A percentile compares a stretch with the other conserved stretches of the same genome.
Evolutionary conservation across 1,284 basidiomycete genomes (phyloP).

Genomic region (Ceratobasidium sp.): DNA sequence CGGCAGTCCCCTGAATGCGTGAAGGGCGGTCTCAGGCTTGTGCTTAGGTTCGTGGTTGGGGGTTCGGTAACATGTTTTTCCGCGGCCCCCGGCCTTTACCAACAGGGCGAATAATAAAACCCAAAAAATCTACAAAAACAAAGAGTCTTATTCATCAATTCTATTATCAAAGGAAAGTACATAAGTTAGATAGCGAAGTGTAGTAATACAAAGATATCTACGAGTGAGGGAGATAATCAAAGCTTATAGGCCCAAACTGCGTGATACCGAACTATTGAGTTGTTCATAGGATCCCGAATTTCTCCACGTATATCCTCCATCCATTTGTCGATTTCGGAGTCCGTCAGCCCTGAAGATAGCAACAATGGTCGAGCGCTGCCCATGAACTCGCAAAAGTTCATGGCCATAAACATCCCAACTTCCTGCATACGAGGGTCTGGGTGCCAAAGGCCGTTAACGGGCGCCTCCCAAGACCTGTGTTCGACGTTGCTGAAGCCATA

Average conservation of each 20-base stretch:
- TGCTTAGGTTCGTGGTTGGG: no score
- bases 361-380: slow-evolving; percentile 24
- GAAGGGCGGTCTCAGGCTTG: no score
- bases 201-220: neutral
- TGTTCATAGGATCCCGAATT: slow-evolving; percentile 34
- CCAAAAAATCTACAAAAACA: neutral
- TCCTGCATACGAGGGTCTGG: slow-evolving; percentile 29
- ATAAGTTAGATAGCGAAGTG: slow-evolving; percentile 14
- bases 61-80: no score
- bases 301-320: slow-evolving; percentile 4
- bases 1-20: no score
- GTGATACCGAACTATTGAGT: slow-evolving; percentile 25
- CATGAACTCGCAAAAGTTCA: slow-evolving; percentile 35
- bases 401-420: slow-evolving; percentile 35
- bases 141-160: neutral
- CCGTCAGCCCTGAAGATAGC: slow-evolving; percentile 4
- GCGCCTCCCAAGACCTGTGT: slow-evolving; percentile 23
- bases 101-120: no score
- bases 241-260: slow-evolving; percentile 14
- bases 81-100: no score
- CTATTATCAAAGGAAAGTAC: neutral
- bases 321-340: slow-evolving; percentile 28
- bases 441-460: slow-evolving; percentile 25
- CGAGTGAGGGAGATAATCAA: neutral
- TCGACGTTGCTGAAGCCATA: neutral